Conservation (phyloP, 2,329 filamentous ascomycete species). For the Fusarium haematococcum region DNA sequence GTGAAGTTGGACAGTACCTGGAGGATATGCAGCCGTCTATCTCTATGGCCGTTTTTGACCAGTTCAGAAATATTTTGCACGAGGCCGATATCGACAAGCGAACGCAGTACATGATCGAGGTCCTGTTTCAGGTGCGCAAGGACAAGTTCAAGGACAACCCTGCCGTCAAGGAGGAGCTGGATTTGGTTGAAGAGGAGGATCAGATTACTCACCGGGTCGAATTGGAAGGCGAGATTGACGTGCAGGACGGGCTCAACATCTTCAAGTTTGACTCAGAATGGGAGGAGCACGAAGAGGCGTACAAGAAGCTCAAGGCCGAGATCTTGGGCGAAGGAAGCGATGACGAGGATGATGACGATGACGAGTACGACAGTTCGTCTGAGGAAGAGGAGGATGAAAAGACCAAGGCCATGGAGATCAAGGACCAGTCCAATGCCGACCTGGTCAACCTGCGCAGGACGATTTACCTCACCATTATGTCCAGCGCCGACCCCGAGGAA, state of each 20-base stretch:
- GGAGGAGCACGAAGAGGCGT: constrained; percentile 91
- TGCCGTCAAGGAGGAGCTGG: constrained; percentile 89
- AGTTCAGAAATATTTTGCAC: constrained; percentile 94
- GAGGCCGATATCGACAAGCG: constrained; percentile 97
- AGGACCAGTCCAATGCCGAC: constrained; percentile 97
- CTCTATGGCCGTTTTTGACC: constrained; percentile 91
- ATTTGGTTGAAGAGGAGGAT: constrained; percentile 96
- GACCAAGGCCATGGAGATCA: constrained; percentile 90
- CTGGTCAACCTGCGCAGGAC: constrained; percentile 92
- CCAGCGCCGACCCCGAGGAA: constrained; percentile 95
- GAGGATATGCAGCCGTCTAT: constrained; percentile 96
- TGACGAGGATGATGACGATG: constrained; percentile 75
- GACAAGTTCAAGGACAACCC: constrained; percentile 97
- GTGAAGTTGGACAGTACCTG: constrained; percentile 92
- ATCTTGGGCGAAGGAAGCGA: constrained; percentile 95
- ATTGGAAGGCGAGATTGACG: constrained; percentile 85
- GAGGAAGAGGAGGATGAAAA: constrained; percentile 81
- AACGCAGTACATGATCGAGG: constrained; percentile 99
- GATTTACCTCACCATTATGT: constrained; percentile 98
- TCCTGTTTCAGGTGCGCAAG: constrained; percentile 95
- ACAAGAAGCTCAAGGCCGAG: constrained; percentile 90
- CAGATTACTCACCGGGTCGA: constrained; percentile 92
- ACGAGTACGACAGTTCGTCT: constrained; percentile 74
- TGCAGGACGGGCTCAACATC: constrained; percentile 90
- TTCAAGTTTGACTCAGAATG: constrained; percentile 95